These are phyloP conservation scores for Leonotis leonurus DNA, from an alignment of 257 asterid species.

Conservation along the genomic window DNA sequence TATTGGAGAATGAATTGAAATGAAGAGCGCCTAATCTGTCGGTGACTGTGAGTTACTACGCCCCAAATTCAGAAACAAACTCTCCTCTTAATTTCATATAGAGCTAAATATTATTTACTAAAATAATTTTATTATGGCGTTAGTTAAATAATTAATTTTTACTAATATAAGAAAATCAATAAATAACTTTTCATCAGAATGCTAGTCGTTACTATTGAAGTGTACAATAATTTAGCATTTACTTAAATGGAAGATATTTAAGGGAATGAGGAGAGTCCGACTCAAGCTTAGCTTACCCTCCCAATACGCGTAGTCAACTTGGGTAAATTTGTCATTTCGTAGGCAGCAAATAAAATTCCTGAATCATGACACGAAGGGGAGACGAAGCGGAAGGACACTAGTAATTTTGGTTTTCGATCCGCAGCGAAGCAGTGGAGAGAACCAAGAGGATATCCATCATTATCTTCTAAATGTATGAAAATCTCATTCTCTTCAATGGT, in stretches of 20 bases:
- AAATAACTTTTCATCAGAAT: too few relatives aligned
- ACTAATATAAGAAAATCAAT: too few relatives aligned
- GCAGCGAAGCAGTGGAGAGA: slow-evolving; percentile 11
- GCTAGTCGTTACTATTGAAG: too few relatives aligned
- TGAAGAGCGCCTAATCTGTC: background rate
- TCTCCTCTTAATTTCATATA: too few relatives aligned
- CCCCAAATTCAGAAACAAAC: too few relatives aligned
- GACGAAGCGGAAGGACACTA: background rate
- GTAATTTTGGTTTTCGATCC: background rate
- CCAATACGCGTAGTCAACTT: background rate
- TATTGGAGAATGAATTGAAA: background rate
- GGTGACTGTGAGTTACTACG: background rate
- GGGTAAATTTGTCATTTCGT: slow-evolving; percentile 8
- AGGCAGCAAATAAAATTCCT: slow-evolving; percentile 5
- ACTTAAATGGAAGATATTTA: too few relatives aligned
- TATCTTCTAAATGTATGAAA: slow-evolving; percentile 25
- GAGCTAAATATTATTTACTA: too few relatives aligned
- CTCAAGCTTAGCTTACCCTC: background rate
- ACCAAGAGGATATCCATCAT: background rate
- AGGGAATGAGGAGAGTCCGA: background rate
- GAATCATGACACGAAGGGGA: background rate
- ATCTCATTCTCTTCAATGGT: background rate
- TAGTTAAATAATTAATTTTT: too few relatives aligned
- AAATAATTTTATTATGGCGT: too few relatives aligned
- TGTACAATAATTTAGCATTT: too few relatives aligned